Evolutionary conservation across 2,329 filamentous ascomycete genomes (phyloP).

Genomic region (Lachnellula subtilissima): DNA sequence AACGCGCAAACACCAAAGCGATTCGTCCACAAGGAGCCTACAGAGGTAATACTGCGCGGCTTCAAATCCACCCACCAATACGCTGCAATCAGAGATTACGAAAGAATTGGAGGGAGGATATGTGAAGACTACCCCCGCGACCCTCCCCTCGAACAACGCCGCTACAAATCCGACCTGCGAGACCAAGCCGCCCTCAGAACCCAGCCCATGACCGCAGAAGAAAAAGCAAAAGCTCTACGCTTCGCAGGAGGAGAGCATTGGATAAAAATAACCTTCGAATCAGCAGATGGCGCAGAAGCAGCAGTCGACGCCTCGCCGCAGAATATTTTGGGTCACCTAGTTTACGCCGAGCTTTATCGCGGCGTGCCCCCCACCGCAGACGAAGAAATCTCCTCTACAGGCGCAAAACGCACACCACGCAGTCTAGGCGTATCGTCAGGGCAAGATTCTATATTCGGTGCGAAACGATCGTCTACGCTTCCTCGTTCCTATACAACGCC

Average conservation of each 20-base stretch:
- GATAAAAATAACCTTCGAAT: slow-evolving; percentile 84
- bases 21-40: slow-evolving; percentile 48
- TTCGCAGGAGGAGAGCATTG: slow-evolving; percentile 84
- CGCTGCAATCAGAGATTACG: slow-evolving; percentile 84
- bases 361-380: slow-evolving; percentile 61
- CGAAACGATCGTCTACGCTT: slow-evolving; percentile 17
- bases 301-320: slow-evolving; percentile 68
- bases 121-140: slow-evolving; percentile 91
- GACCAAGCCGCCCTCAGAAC: slow-evolving; percentile 66
- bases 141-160: slow-evolving; percentile 64
- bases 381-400: slow-evolving; percentile 47
- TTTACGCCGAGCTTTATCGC: slow-evolving; percentile 67
- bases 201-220: slow-evolving; percentile 61
- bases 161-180: slow-evolving; percentile 70
- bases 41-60: slow-evolving; percentile 81
- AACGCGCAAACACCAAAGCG: slow-evolving; percentile 21
- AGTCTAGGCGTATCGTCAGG: slow-evolving; percentile 8
- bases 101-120: slow-evolving; percentile 77
- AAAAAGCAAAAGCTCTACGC: slow-evolving; percentile 73
- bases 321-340: slow-evolving; percentile 63
- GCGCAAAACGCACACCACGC: slow-evolving; percentile 5
- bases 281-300: slow-evolving; percentile 62
- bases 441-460: slow-evolving; percentile 11
- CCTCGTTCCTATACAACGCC: slow-evolving; percentile 27
- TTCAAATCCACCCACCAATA: slow-evolving; percentile 69